Evolutionary conservation across 1,284 basidiomycete species (phyloP).

Genomic region (Xerocomus nothofagi): DNA sequence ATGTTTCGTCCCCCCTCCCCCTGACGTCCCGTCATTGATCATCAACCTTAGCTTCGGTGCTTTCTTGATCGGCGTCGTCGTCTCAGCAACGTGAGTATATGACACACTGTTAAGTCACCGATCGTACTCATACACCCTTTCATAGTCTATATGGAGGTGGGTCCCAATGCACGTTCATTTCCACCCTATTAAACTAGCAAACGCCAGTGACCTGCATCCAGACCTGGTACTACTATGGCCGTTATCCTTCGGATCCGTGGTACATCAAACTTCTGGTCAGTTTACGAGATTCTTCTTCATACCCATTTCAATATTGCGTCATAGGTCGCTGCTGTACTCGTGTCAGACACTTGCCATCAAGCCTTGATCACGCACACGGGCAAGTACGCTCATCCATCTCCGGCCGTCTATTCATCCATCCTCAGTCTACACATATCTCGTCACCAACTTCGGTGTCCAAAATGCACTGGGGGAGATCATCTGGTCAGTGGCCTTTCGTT

Average conservation of each 20-base stretch:
- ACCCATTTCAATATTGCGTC: neutral
- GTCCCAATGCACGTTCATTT: constrained; percentile 10
- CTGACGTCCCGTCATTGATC: neutral
- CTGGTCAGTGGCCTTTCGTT: constrained; percentile 40
- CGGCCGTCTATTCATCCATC: neutral
- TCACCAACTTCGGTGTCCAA: constrained; percentile 29
- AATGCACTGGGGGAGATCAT: constrained; percentile 41
- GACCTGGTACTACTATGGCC: constrained; percentile 55
- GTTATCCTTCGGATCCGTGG: constrained; percentile 51
- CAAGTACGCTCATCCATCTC: constrained; percentile 23
- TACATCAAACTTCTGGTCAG: constrained; percentile 46
- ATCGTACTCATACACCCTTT: constrained; percentile 1
- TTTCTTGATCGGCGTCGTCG: constrained; percentile 51
- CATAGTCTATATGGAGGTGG: constrained; percentile 54
- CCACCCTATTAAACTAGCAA: neutral
- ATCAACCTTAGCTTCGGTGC: constrained; percentile 46
- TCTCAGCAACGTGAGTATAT: constrained; percentile 47
- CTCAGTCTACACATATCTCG: constrained; percentile 53
- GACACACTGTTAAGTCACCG: constrained; percentile 4
- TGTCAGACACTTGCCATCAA: constrained; percentile 58
- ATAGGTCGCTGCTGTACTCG: constrained; percentile 50
- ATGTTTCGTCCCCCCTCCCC: neutral
- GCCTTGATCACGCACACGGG: constrained; percentile 57
- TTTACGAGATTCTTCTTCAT: neutral
- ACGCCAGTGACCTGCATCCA: constrained; percentile 56